Conservation (phyloP, 495 filamentous ascomycete genomes). For the Aspergillus affinis region DNA sequence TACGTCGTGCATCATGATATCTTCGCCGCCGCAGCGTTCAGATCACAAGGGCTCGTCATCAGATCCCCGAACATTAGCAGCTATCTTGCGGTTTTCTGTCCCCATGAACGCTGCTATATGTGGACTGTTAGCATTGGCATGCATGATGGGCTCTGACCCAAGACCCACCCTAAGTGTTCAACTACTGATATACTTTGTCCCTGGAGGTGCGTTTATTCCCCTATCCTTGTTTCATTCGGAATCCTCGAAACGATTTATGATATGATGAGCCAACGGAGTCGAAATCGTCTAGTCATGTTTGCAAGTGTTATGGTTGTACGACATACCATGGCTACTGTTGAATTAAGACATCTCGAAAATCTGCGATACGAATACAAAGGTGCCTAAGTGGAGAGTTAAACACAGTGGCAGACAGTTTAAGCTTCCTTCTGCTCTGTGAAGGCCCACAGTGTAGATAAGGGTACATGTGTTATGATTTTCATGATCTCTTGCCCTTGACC, state of each 20-base stretch:
- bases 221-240: neutral
- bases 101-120: constrained; percentile 28
- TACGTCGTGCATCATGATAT: constrained; percentile 54
- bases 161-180: constrained; percentile 17
- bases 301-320: constrained; percentile 34
- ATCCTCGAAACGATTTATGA: neutral
- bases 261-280: neutral
- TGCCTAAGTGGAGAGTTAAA: constrained; percentile 11
- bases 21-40: constrained; percentile 27
- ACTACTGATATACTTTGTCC: constrained; percentile 34
- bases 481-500: no score
- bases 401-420: neutral
- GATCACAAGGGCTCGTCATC: constrained; percentile 37
- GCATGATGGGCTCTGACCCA: constrained; percentile 15
- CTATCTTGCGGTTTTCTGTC: constrained; percentile 20
- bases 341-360: constrained; percentile 44
- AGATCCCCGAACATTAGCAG: constrained; percentile 5
- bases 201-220: constrained; percentile 33
- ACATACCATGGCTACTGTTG: constrained; percentile 44
- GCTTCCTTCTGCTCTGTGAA: neutral
- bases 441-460: neutral
- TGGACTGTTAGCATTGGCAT: constrained; percentile 26
- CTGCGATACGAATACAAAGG: constrained; percentile 55
- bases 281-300: constrained; percentile 36
- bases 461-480: no score